phyloP scores from a whole-genome alignment of 192 early-diverging fungal genomes.

The Obelidium mucronatum region DNA sequence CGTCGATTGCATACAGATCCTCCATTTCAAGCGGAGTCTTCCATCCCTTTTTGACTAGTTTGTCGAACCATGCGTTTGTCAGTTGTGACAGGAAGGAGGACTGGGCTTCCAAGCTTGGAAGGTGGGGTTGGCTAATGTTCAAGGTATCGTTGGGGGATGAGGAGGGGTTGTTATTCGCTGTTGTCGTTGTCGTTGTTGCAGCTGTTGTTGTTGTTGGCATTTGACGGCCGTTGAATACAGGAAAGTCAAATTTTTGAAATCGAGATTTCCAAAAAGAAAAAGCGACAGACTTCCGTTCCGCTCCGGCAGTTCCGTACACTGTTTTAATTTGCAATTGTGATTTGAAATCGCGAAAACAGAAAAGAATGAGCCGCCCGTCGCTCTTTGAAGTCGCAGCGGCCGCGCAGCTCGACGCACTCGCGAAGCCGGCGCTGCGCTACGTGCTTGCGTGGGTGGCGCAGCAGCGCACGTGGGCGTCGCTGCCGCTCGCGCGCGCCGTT shows the following conservation, averaged over 20 bases:
- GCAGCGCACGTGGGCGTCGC: slow-evolving; percentile 67
- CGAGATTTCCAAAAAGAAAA: too few species aligned
- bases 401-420: slow-evolving; percentile 80
- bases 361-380: slow-evolving; percentile 66
- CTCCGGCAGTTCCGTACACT: too few species aligned
- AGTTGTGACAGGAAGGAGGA: slow-evolving; percentile 17
- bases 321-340: too few species aligned
- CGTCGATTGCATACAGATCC: slow-evolving; percentile 36
- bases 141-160: too few species aligned
- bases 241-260: too few species aligned
- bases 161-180: too few species aligned
- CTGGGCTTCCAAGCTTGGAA: slow-evolving; percentile 1
- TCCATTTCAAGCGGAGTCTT: slow-evolving; percentile 59
- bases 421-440: slow-evolving; percentile 87
- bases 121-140: neutral
- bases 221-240: too few species aligned
- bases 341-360: too few species aligned
- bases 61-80: slow-evolving; percentile 51
- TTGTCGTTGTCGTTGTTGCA: too few species aligned
- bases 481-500: slow-evolving; percentile 59
- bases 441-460: slow-evolving; percentile 87
- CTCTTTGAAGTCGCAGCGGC: slow-evolving; percentile 91
- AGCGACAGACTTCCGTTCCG: too few species aligned
- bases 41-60: slow-evolving; percentile 63
- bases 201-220: too few species aligned